Evolutionary conservation across 140 eudicot genomes (phyloP), one percentile per base, ranked within the genome.

Genomic region (Cichorium intybus): DNA sequence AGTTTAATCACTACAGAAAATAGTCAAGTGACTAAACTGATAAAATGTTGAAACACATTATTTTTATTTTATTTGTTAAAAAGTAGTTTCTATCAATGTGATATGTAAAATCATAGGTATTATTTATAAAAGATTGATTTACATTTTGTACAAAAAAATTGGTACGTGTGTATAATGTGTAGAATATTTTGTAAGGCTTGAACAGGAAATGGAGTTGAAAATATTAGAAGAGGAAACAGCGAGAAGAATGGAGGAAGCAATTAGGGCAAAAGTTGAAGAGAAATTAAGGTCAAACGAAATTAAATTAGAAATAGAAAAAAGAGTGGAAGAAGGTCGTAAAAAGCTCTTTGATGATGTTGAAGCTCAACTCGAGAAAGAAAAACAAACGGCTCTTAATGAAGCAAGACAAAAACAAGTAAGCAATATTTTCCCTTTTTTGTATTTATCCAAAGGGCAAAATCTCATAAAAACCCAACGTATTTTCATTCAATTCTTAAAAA

Each of bases 151-250:
- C 16, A 27, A 24, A 3, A 23, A 23, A 24, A 26, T 4, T 50
- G n/a, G n/a, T 12, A 11, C 2, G 14, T 37, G 1, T 14, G 17
- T 43, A 43, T 43, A 43, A 43, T 15, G 0, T 37, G 11, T 2
- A 3, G 12, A 11, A 55, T 74, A 20, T 55, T 21, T 67, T 62
- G 43, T 63, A 65, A 88, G 98, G 80, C 75, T 66, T 68, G 95
- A 87, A 79, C 87, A 69, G 72, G 96, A 85, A 70, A 84, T 56
- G 64, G 87, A 92, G 76, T 84, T 92, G 23, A 88, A 79, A 70
- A 77, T 75, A 35, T 67, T 92, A 79, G 98, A 92, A 79, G 97
- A 89, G 65, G 97, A 92, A 74, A 88, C 98, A 10, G 88, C 98
- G 49, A 83, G 46, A 76, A 83, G 98, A 76, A 70, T 88, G 75